Evolutionary conservation across 2,329 filamentous ascomycete genomes (phyloP), one percentile per base, ranked within the genome.

Genomic region (Rhexocercosporidium sp.): DNA sequence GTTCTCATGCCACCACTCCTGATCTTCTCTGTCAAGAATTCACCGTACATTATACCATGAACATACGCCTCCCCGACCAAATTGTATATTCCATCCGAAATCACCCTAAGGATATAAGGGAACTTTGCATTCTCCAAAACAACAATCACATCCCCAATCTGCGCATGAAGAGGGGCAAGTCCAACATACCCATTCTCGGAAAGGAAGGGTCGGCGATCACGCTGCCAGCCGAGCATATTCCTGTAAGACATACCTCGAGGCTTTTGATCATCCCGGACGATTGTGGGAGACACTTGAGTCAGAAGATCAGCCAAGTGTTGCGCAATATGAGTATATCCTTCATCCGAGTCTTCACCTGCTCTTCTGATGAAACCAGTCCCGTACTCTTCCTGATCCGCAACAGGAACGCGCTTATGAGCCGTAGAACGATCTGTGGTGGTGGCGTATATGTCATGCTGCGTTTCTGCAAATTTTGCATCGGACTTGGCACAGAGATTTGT

Each of bases 1-100:
- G 31, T 20, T n/a, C 16, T 41, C 41, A 41, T 34, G 9, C 39
- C 41, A 39, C n/a, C 34, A 2, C 51, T 18, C 16, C 1, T n/a
- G 14, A 25, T 14, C 18, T 29, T 44, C 1, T 51, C 51, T 11
- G 57, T 18, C 7, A 66, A 57, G 11, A 53, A 46, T 39, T 65
- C 62, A 11, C 62, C 62, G 63, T 68, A 68, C 62, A 68, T 68
- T 25, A 65, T 47, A 1, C 66, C 62, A 65, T 65, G 66, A 29
- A 68, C 62, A 60, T 63, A 68, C 18, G 62, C 62, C 29, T 68
- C 62, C 2, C 66, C 66, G 47, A 68, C 29, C 2, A 68, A 39
- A 25, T n/a, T n/a, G 34, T 47, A 67, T 3, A 14, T 37, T 20
- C 29, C 54, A 7, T 25, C 29, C 12, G 18, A 46, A 2, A 49